phyloP scores from a whole-genome alignment of 2,329 filamentous ascomycete genomes.

The Rhinocladiella similis region DNA sequence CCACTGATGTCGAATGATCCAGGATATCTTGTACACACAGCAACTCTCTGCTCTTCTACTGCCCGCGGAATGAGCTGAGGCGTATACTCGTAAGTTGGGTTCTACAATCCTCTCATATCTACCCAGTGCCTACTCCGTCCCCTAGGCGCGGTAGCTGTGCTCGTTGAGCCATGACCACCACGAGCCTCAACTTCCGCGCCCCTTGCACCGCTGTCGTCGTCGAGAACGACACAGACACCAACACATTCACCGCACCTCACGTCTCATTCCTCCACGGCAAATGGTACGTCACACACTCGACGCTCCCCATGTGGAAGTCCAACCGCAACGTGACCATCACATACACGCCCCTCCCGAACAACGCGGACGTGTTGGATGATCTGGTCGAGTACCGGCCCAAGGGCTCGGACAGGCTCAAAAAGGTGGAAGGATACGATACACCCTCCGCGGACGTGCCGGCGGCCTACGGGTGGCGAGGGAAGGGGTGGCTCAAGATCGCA shows the following conservation, averaged over 20 bases:
- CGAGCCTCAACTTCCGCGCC: conserved; percentile 40
- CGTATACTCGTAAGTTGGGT: too few species aligned
- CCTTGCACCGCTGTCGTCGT: conserved; percentile 38
- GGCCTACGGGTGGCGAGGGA: conserved; percentile 77
- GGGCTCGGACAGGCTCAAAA: conserved; percentile 54
- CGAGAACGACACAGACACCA: neutral
- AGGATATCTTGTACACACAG: too few species aligned
- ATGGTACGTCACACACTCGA: conserved; percentile 75
- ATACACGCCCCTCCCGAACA: conserved; percentile 58
- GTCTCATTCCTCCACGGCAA: conserved; percentile 64
- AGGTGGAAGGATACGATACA: conserved; percentile 66
- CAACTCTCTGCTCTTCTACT: too few species aligned
- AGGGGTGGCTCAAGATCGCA: conserved; percentile 71
- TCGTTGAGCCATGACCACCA: neutral
- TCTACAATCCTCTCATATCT: too few species aligned
- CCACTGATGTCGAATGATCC: too few species aligned
- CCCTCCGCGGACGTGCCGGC: conserved; percentile 35
- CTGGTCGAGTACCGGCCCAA: conserved; percentile 68
- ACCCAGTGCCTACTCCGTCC: too few species aligned
- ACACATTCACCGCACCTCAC: conserved; percentile 42
- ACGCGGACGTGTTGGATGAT: conserved; percentile 63
- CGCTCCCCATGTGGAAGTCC: conserved; percentile 76
- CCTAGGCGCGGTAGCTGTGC: too few species aligned
- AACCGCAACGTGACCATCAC: conserved; percentile 79
- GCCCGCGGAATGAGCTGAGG: too few species aligned